Base-by-base conservation (phyloP, 2,329 filamentous ascomycete species). In the Colletotrichum sp. region DNA sequence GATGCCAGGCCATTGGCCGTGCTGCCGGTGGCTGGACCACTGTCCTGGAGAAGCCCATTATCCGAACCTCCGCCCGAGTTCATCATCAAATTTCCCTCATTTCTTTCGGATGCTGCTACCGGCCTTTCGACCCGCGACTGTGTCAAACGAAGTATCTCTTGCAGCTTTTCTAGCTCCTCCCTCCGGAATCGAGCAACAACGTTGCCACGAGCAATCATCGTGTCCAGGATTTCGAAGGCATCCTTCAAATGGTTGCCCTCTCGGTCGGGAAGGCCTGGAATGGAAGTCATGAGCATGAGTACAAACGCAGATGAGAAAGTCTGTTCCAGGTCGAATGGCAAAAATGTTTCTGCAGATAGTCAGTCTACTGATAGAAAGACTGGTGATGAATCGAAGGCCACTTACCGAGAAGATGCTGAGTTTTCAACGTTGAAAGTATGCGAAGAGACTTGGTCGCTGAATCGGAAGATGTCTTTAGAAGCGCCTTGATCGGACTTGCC, bases 311-410 rank as follows among this genome's bases (percentile, higher is more conserved):
- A 67, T 18, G 71, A 76, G 52, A 74, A 74, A 8, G 74, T 49
- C 4, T 62, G 63, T n/a, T 74, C 74, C n/a, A 70, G 30, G 16
- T 76, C 74, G 30, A 74, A 76, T 3, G 71, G 66, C 16, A 76
- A 39, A 1, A 76, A 74, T 8, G 63, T 60, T 16, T 70, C 66
- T 74, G 2, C 1, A 1, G 1, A 36, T 5, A 62, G 16, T 44
- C 70, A 70, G 1, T 67, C 2, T 21, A 12, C 26, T n/a, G 18
- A 16, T 2, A 18, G 10, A 15, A 52, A 6, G 3, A 13, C 12
- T 5, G 1, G 32, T 24, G 13, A 26, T 8, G 1, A n/a, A 9
- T n/a, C 8, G 10, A 62, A 32, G 10, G 2, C 1, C 21, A 15
- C 32, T 9, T n/a, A 68, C 73, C 57, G 4, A 66, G 36, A 26